Conservation (phyloP, 2,329 filamentous ascomycete genomes). For the Xylariaceae sp. region DNA sequence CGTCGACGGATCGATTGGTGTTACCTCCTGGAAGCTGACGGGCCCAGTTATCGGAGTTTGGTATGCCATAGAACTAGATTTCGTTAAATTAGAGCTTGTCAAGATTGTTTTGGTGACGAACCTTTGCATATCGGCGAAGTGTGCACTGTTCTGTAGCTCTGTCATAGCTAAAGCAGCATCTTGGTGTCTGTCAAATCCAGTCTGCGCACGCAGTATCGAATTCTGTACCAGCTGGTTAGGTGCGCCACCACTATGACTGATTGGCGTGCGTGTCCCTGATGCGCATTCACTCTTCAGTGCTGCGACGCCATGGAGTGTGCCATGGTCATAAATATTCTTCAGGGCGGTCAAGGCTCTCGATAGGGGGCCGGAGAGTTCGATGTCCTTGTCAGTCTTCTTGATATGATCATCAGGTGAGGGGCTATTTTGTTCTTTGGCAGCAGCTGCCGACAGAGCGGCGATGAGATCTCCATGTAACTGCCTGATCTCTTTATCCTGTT, state of each 20-base stretch:
- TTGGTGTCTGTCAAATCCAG: slow-evolving; percentile 49
- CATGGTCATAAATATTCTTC: slow-evolving; percentile 64
- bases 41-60: slow-evolving; percentile 32
- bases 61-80: slow-evolving; percentile 22
- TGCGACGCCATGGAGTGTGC: slow-evolving; percentile 49
- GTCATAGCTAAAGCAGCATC: slow-evolving; percentile 63
- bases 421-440: slow-evolving; percentile 54
- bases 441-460: slow-evolving; percentile 58
- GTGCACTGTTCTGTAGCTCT: slow-evolving; percentile 57
- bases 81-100: slow-evolving; percentile 1
- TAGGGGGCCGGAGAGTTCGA: slow-evolving; percentile 58
- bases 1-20: slow-evolving; percentile 49
- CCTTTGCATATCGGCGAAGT: slow-evolving; percentile 44
- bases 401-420: slow-evolving; percentile 50
- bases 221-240: slow-evolving; percentile 24
- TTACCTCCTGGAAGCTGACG: slow-evolving; percentile 41
- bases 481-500: slow-evolving; percentile 59
- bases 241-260: slow-evolving; percentile 44
- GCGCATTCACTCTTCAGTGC: slow-evolving; percentile 46
- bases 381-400: slow-evolving; percentile 54
- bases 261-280: slow-evolving; percentile 41
- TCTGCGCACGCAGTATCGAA: slow-evolving; percentile 24
- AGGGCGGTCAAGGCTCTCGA: slow-evolving; percentile 58
- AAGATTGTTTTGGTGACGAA: too few relatives aligned
- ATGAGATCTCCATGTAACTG: slow-evolving; percentile 63